phyloP scores from a whole-genome alignment of 305 asterid species.

The Plantago lanceolata region DNA sequence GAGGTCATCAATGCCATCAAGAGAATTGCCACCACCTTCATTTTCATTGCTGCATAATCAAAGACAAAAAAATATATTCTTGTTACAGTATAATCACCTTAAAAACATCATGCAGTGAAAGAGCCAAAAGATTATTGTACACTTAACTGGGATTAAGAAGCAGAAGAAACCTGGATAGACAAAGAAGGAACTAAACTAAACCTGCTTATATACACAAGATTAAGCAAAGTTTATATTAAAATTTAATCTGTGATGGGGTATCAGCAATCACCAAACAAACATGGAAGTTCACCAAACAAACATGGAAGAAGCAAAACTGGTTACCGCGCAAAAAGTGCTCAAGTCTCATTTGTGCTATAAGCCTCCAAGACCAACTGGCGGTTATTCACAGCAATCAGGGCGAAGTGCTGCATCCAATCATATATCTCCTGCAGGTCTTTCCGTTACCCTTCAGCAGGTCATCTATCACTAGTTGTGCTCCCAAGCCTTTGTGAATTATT shows the following conservation, averaged over 20 bases:
- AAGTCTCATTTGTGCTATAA: not conserved
- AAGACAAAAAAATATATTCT: not conserved
- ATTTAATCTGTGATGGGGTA: slow-evolving; percentile 5
- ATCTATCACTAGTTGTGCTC: slow-evolving; percentile 24
- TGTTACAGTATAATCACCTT: too few relatives aligned
- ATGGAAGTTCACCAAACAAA: too few relatives aligned
- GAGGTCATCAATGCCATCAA: slow-evolving; percentile 24
- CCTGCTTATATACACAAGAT: slow-evolving; percentile 13
- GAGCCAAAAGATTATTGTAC: not conserved
- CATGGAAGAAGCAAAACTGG: too few relatives aligned
- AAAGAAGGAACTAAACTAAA: not conserved
- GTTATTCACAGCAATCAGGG: slow-evolving; percentile 26
- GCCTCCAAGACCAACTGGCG: not conserved
- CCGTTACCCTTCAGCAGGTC: slow-evolving; percentile 11
- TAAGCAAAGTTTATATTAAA: slow-evolving; percentile 18
- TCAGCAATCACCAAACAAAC: slow-evolving; percentile 13
- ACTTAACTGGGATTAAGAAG: slow-evolving; percentile 26
- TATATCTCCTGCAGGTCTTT: slow-evolving; percentile 17
- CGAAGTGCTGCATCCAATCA: slow-evolving; percentile 27
- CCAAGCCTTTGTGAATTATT: slow-evolving; percentile 17
- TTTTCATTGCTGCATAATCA: slow-evolving; percentile 14
- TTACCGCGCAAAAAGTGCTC: too few relatives aligned
- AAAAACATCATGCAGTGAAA: too few relatives aligned
- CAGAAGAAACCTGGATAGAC: slow-evolving; percentile 16
- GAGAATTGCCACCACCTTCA: slow-evolving; percentile 31